Percentiles rank a stretch among this genome's conserved stretches.
phyloP scores from a whole-genome alignment of 1,139 yeast species.

The Protomyces lactucae-debilis region DNA sequence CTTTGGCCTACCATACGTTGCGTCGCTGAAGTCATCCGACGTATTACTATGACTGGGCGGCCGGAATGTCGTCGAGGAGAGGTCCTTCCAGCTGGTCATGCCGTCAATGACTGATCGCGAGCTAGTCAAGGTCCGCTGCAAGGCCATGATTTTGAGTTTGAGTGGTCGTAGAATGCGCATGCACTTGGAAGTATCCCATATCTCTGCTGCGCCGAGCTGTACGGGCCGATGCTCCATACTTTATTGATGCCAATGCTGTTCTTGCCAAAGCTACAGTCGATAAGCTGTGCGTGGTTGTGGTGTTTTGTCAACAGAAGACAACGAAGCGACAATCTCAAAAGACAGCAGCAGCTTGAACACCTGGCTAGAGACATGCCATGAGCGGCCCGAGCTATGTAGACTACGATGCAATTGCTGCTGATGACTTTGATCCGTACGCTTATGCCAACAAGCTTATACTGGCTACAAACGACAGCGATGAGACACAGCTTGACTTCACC shows the following conservation, averaged over 20 bases:
- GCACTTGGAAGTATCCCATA: slow-evolving; percentile 25
- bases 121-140: slow-evolving; percentile 7
- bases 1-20: neutral
- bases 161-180: slow-evolving; percentile 22
- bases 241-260: neutral
- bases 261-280: neutral
- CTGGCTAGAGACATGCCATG: neutral
- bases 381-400: slow-evolving; percentile 21
- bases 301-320: neutral
- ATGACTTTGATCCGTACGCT: slow-evolving; percentile 12
- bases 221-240: neutral
- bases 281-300: neutral
- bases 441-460: slow-evolving; percentile 16
- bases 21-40: neutral
- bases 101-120: slow-evolving; percentile 11
- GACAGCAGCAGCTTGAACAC: neutral
- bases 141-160: slow-evolving; percentile 21
- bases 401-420: slow-evolving; percentile 5
- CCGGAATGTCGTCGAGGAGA: neutral
- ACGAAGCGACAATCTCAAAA: neutral
- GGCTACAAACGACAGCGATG: slow-evolving; percentile 20
- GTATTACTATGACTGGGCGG: neutral
- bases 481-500: slow-evolving; percentile 15
- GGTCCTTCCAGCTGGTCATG: slow-evolving; percentile 8
- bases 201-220: neutral